A percentile compares a stretch with the other conserved stretches of the same genome.
Evolutionary conservation across 2,329 filamentous ascomycete genomes (phyloP).

Genomic region (Cladosporium sp.): DNA sequence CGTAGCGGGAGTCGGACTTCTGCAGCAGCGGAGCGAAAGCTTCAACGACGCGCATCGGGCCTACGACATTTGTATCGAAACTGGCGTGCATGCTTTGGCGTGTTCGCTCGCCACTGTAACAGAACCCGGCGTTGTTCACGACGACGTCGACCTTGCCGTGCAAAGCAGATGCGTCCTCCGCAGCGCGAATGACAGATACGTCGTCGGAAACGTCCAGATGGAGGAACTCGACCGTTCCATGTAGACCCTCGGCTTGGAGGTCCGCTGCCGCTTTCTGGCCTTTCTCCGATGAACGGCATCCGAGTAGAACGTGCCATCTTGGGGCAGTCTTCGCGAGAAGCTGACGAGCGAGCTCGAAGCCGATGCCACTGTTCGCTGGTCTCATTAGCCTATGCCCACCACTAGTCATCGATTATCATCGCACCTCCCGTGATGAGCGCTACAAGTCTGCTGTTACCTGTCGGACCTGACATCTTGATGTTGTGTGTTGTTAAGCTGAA

Average conservation of each 20-base stretch:
- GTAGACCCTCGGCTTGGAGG: slow-evolving; percentile 16
- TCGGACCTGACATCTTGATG: no score
- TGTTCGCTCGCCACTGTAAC: slow-evolving; percentile 16
- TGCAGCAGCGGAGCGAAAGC: slow-evolving; percentile 24
- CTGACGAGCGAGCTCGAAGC: slow-evolving; percentile 37
- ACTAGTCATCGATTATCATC: slow-evolving; percentile 1
- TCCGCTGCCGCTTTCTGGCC: slow-evolving; percentile 30
- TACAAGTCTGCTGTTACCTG: slow-evolving; percentile 21
- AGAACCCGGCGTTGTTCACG: slow-evolving; percentile 35
- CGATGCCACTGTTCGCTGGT: slow-evolving; percentile 41
- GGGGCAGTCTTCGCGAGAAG: slow-evolving; percentile 27
- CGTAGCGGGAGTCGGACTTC: slow-evolving; percentile 14
- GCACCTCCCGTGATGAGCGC: slow-evolving; percentile 34
- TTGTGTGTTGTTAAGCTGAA: no score
- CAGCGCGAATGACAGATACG: slow-evolving; percentile 20
- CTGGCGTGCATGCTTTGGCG: slow-evolving; percentile 23
- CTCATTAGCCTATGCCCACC: background rate
- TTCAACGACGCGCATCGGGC: slow-evolving; percentile 19
- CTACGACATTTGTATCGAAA: slow-evolving; percentile 26
- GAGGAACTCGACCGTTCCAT: slow-evolving; percentile 21
- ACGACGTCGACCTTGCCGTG: slow-evolving; percentile 30
- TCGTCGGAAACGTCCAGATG: slow-evolving; percentile 23
- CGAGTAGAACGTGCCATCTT: slow-evolving; percentile 34
- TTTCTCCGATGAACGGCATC: slow-evolving; percentile 33
- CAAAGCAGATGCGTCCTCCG: slow-evolving; percentile 16